Conservation (phyloP, 2,329 filamentous ascomycete genomes). For the Paecilomyces niveus region DNA sequence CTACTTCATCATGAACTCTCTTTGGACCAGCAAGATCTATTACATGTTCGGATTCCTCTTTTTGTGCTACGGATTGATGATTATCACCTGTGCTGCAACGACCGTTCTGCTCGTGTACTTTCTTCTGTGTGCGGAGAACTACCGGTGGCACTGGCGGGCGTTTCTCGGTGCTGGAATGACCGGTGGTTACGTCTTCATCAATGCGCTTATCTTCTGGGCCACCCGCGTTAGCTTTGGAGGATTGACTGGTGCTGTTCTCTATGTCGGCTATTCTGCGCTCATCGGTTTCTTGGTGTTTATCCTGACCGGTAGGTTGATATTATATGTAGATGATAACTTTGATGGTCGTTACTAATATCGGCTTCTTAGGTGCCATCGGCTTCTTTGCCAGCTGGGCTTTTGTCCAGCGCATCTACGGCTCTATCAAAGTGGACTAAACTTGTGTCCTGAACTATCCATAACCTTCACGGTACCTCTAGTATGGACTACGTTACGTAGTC, state of each 20-base stretch:
- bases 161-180: conserved; percentile 89
- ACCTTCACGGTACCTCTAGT: not conserved
- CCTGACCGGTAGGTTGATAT: conserved; percentile 66
- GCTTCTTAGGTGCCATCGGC: conserved; percentile 71
- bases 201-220: conserved; percentile 84
- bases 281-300: conserved; percentile 90
- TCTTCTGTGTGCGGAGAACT: conserved; percentile 90
- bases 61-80: conserved; percentile 94
- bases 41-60: conserved; percentile 99
- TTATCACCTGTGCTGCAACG: conserved; percentile 85
- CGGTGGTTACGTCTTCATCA: conserved; percentile 83
- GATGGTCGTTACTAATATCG: conserved; percentile 11
- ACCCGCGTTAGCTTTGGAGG: conserved; percentile 81
- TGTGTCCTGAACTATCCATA: not conserved
- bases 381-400: conserved; percentile 95
- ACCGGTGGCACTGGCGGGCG: conserved; percentile 97
- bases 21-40: conserved; percentile 98
- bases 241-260: conserved; percentile 79
- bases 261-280: conserved; percentile 84
- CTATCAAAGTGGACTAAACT: conserved; percentile 89
- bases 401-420: conserved; percentile 85
- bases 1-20: conserved; percentile 98
- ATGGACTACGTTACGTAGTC: not conserved
- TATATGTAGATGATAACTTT: not conserved
- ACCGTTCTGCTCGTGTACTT: conserved; percentile 96